A percentile compares a stretch with the other conserved stretches of the same genome.
phyloP scores from a whole-genome alignment of 495 filamentous ascomycete species.

The Hyaloscypha bicolor region DNA sequence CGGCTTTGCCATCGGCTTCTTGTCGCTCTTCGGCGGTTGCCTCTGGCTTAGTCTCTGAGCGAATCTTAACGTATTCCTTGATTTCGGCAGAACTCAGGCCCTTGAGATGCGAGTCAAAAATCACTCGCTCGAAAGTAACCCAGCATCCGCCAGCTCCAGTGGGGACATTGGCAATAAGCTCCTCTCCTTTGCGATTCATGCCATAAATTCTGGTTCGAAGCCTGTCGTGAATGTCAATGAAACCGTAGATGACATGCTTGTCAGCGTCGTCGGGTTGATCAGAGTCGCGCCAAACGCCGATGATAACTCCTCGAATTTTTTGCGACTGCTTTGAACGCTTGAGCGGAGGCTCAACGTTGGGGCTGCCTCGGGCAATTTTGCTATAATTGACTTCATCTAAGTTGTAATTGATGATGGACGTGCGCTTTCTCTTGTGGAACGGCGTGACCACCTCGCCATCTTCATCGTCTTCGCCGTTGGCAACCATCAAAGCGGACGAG shows the following conservation, averaged over 20 bases:
- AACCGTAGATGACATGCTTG: conserved; percentile 54
- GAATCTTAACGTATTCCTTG: conserved; percentile 58
- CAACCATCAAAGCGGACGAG: conserved; percentile 16
- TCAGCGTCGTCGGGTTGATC: conserved; percentile 40
- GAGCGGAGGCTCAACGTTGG: conserved; percentile 24
- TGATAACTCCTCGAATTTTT: conserved; percentile 44
- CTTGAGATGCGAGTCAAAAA: conserved; percentile 51
- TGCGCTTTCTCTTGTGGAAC: conserved; percentile 52
- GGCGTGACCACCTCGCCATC: conserved; percentile 33
- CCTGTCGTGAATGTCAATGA: conserved; percentile 55
- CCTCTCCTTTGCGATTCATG: conserved; percentile 40
- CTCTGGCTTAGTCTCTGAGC: conserved; percentile 37
- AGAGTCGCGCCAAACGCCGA: conserved; percentile 59
- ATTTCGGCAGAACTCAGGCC: conserved; percentile 48
- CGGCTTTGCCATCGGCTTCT: conserved; percentile 39
- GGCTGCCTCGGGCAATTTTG: conserved; percentile 22
- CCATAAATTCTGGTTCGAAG: conserved; percentile 53
- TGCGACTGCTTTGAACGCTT: conserved; percentile 33
- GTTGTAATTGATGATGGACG: conserved; percentile 44
- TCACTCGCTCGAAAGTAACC: conserved; percentile 55
- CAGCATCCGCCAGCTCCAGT: conserved; percentile 56
- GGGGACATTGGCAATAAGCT: conserved; percentile 44
- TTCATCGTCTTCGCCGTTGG: conserved; percentile 28
- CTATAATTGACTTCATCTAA: conserved; percentile 36
- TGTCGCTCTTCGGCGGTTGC: conserved; percentile 36